These are phyloP conservation scores for Gracilaria vermiculophylla DNA, from an alignment of 23 red algal species.

Conservation along the genomic window DNA sequence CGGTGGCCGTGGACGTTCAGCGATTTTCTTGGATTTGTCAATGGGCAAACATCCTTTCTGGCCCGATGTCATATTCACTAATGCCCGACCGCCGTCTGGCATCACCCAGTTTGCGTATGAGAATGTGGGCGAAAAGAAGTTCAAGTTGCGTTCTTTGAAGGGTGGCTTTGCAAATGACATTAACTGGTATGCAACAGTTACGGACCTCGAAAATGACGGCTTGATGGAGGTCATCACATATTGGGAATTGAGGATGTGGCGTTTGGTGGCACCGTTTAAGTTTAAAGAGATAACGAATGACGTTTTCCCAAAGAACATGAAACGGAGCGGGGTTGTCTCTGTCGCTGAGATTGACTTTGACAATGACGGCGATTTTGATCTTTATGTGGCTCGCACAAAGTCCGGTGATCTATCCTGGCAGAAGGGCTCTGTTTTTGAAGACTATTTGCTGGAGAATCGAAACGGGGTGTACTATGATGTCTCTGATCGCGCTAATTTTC, in stretches of 20 bases:
- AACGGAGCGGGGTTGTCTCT: slow-evolving; percentile 17
- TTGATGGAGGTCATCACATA: slow-evolving; percentile 58
- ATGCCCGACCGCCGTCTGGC: not conserved
- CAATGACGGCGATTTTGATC: slow-evolving; percentile 75
- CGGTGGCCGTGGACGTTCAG: slow-evolving; percentile 43
- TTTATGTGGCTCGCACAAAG: slow-evolving; percentile 64
- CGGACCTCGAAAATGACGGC: slow-evolving; percentile 55
- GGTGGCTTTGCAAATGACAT: slow-evolving; percentile 40
- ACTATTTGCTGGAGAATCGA: slow-evolving; percentile 47
- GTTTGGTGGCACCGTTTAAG: slow-evolving; percentile 7
- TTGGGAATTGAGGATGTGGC: slow-evolving; percentile 1
- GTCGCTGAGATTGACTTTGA: slow-evolving; percentile 74
- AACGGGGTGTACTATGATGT: slow-evolving; percentile 47
- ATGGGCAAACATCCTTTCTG: slow-evolving; percentile 4
- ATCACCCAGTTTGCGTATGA: slow-evolving; percentile 52
- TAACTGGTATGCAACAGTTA: slow-evolving; percentile 31
- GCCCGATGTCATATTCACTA: slow-evolving; percentile 65
- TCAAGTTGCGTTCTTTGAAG: slow-evolving; percentile 14
- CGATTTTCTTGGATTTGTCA: slow-evolving; percentile 53
- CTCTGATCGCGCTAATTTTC: slow-evolving; percentile 13
- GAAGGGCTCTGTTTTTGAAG: not conserved
- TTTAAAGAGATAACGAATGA: not conserved
- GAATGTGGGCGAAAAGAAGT: slow-evolving; percentile 23
- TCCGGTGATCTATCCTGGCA: slow-evolving; percentile 36
- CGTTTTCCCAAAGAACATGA: not conserved